Percentiles rank a stretch among this genome's conserved stretches.
Conservation (phyloP, 1,284 basidiomycete genomes). For the Tetrapyrgos nigripes region DNA sequence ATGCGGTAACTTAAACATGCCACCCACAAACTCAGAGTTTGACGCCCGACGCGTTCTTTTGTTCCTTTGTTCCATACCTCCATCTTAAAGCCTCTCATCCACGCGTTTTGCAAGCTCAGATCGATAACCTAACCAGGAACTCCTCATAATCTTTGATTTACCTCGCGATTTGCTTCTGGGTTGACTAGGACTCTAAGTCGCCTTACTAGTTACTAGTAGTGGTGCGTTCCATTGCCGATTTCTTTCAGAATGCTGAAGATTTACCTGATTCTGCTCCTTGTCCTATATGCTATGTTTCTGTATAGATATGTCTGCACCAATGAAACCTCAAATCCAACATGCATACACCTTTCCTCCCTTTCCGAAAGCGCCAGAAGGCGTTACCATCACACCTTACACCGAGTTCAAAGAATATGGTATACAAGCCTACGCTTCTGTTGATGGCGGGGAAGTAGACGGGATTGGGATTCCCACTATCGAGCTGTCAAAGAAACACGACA, state of each 20-base stretch:
- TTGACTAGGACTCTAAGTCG: too few species aligned
- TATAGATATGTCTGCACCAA: background rate
- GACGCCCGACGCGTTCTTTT: too few species aligned
- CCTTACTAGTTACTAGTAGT: too few species aligned
- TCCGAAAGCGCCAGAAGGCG: slow-evolving; percentile 56
- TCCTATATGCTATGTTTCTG: background rate
- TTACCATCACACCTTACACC: slow-evolving; percentile 62
- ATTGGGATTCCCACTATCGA: slow-evolving; percentile 68
- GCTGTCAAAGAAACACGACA: slow-evolving; percentile 58
- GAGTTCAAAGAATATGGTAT: slow-evolving; percentile 69
- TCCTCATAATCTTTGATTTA: too few species aligned
- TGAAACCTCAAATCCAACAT: background rate
- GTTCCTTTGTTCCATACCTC: too few species aligned
- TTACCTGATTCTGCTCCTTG: slow-evolving; percentile 1
- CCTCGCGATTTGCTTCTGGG: too few species aligned
- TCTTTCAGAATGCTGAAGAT: background rate
- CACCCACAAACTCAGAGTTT: too few species aligned
- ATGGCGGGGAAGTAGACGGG: slow-evolving; percentile 60
- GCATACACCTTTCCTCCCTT: slow-evolving; percentile 62
- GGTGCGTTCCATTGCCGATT: too few species aligned
- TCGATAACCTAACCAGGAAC: too few species aligned
- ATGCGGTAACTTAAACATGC: too few species aligned
- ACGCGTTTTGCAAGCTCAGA: too few species aligned
- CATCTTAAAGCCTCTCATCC: too few species aligned
- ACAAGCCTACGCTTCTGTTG: slow-evolving; percentile 47